A percentile compares a stretch with the other conserved stretches of the same genome.
Conservation (phyloP, 106 monocot species). For the Alisma plantagoaquatica region DNA sequence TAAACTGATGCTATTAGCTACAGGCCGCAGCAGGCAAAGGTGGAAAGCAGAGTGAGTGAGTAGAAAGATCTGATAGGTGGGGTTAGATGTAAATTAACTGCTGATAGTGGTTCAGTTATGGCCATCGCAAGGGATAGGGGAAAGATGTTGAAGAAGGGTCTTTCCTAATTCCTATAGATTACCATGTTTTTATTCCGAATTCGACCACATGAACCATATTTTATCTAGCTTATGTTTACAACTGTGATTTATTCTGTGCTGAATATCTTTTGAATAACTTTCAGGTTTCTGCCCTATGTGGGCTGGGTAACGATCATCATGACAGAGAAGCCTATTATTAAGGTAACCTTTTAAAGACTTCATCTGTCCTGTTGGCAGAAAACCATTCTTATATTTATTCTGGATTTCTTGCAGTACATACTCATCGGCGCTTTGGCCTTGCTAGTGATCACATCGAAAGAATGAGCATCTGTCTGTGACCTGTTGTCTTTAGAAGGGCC, state of each 20-base stretch:
- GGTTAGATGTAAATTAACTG: too few relatives aligned
- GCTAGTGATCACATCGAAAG: slow-evolving; percentile 63
- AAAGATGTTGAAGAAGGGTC: neutral
- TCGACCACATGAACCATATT: neutral
- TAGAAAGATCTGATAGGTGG: too few relatives aligned
- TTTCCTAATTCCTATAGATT: neutral
- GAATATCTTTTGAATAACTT: neutral
- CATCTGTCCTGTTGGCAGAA: too few relatives aligned
- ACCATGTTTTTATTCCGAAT: neutral
- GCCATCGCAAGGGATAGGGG: too few relatives aligned
- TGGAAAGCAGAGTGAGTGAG: too few relatives aligned
- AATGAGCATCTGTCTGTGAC: too few relatives aligned
- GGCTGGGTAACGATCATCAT: slow-evolving; percentile 77
- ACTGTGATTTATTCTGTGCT: too few relatives aligned
- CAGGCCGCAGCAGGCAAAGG: too few relatives aligned
- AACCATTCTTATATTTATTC: neutral
- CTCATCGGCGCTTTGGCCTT: slow-evolving; percentile 50
- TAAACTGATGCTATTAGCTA: too few relatives aligned
- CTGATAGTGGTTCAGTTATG: too few relatives aligned
- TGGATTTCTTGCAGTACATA: slow-evolving; percentile 32
- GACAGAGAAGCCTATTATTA: slow-evolving; percentile 64
- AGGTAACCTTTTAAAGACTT: slow-evolving; percentile 19
- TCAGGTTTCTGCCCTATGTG: slow-evolving; percentile 66
- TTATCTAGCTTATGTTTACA: too few relatives aligned
- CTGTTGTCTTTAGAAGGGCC: too few relatives aligned